These are phyloP conservation scores for Dioscorea cayenensis DNA, from an alignment of 116 monocot species.

Conservation along the genomic window DNA sequence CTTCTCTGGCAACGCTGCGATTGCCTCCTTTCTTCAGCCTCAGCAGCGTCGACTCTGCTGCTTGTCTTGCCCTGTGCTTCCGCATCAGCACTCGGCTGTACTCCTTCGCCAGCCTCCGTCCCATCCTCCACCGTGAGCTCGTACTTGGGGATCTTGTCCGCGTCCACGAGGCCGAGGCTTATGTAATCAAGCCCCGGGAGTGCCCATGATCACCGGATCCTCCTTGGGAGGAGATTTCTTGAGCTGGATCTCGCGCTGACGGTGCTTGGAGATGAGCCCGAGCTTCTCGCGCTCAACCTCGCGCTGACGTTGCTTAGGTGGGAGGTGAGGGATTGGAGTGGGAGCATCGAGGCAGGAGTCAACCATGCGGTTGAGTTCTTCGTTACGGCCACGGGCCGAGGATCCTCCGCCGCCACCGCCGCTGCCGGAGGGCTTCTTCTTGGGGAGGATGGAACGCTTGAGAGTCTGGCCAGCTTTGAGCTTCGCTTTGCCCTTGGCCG, in stretches of 20 bases:
- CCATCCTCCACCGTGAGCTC: constrained; percentile 87
- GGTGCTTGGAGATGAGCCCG: constrained; percentile 72
- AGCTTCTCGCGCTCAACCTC: constrained; percentile 82
- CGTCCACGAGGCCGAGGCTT: constrained; percentile 66
- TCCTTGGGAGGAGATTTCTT: constrained; percentile 9
- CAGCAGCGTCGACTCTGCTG: constrained; percentile 51
- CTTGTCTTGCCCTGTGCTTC: constrained; percentile 64
- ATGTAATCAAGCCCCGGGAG: constrained; percentile 59
- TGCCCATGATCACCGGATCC: constrained; percentile 55
- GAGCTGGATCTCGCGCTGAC: constrained; percentile 39
- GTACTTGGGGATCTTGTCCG: constrained; percentile 56
- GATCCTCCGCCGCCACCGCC: constrained; percentile 2
- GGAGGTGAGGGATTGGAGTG: constrained; percentile 49
- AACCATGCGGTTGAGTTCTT: constrained; percentile 22
- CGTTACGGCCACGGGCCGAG: constrained; percentile 15
- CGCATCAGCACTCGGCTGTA: constrained; percentile 83
- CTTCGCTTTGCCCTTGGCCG: constrained; percentile 88
- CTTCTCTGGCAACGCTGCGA: constrained; percentile 74
- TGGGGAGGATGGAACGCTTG: constrained; percentile 57
- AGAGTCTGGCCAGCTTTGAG: constrained; percentile 54
- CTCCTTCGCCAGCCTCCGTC: constrained; percentile 71
- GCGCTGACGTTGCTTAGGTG: constrained; percentile 44
- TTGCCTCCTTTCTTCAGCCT: constrained; percentile 78
- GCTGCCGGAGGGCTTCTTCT: constrained; percentile 40
- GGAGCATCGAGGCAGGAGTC: constrained; percentile 74